A percentile compares a stretch with the other conserved stretches of the same genome.
These are phyloP conservation scores for Colletotrichum sojae DNA, from an alignment of 2,329 filamentous ascomycete species.

Conservation along the genomic window DNA sequence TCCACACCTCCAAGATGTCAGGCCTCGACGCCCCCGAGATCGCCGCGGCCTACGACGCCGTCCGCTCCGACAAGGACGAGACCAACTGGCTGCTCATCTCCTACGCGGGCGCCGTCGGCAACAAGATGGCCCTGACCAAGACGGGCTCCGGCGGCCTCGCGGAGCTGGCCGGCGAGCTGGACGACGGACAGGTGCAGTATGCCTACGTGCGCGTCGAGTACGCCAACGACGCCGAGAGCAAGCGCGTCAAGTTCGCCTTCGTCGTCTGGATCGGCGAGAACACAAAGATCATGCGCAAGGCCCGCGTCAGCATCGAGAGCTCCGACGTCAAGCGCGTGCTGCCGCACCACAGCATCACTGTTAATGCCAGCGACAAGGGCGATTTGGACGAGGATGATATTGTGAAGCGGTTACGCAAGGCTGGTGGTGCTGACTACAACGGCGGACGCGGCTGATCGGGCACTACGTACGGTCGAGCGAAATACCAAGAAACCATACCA, in stretches of 20 bases:
- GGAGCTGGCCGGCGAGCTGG: constrained; percentile 70
- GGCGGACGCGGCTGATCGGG: constrained; percentile 67
- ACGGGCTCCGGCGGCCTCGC: constrained; percentile 73
- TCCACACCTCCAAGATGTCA: constrained; percentile 60
- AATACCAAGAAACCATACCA: neutral
- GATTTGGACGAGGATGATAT: constrained; percentile 75
- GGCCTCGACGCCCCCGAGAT: constrained; percentile 72
- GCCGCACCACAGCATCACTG: constrained; percentile 75
- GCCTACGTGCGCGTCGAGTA: constrained; percentile 77
- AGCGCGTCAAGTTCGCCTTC: constrained; percentile 77
- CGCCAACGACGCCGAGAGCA: constrained; percentile 79
- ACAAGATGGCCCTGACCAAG: constrained; percentile 67
- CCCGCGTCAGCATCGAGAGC: constrained; percentile 77
- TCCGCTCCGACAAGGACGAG: constrained; percentile 75
- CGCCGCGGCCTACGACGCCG: constrained; percentile 74
- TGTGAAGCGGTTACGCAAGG: constrained; percentile 73
- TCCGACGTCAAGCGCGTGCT: constrained; percentile 75
- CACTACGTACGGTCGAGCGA: no score
- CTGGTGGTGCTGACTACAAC: constrained; percentile 80
- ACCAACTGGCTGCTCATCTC: constrained; percentile 79
- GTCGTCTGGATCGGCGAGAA: constrained; percentile 77
- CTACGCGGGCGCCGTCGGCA: constrained; percentile 68
- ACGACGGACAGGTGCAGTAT: constrained; percentile 74
- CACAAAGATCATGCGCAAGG: constrained; percentile 79
- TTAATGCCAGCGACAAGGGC: constrained; percentile 71